A percentile compares a stretch with the other conserved stretches of the same genome.
Conservation (phyloP, 1,284 basidiomycete species). For the Schizophyllum commune region DNA sequence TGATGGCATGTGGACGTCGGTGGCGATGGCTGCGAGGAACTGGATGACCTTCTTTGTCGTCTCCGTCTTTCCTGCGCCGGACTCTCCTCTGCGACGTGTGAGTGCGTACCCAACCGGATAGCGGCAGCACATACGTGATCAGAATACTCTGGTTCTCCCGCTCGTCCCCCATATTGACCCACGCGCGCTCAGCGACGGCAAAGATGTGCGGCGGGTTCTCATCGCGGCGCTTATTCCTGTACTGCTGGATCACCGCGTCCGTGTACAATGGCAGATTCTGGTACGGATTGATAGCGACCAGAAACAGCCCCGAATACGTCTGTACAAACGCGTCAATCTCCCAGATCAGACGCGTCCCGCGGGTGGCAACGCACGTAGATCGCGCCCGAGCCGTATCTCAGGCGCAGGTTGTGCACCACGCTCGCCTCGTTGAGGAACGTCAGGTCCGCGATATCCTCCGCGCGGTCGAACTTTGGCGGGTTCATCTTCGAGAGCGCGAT, state of each 20-base stretch:
- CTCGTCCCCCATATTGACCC: conserved; percentile 98
- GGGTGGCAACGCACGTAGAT: conserved; percentile 76
- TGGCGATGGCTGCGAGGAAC: conserved; percentile 96
- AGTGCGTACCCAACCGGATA: too few relatives aligned
- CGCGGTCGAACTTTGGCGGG: conserved; percentile 96
- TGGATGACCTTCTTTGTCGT: conserved; percentile 99
- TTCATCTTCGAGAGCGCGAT: conserved; percentile 92
- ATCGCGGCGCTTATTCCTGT: conserved; percentile 85
- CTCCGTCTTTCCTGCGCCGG: conserved; percentile 98
- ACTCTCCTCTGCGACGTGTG: conserved; percentile 71
- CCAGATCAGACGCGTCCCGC: conserved; percentile 4
- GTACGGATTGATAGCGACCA: conserved; percentile 98
- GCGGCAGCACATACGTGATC: conserved; percentile 95
- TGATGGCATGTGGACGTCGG: conserved; percentile 58
- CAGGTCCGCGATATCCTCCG: conserved; percentile 96
- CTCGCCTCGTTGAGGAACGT: conserved; percentile 98
- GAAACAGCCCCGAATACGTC: conserved; percentile 95
- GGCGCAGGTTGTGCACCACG: conserved; percentile 92
- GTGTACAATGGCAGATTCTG: conserved; percentile 91
- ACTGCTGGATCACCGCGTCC: conserved; percentile 87
- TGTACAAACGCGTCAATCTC: conserved; percentile 23
- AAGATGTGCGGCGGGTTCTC: conserved; percentile 98
- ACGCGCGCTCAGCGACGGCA: conserved; percentile 94
- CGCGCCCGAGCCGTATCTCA: conserved; percentile 86
- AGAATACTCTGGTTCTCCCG: conserved; percentile 97